Percentiles rank a stretch among this genome's conserved stretches.
Evolutionary conservation across 331 rosid species (phyloP).

Genomic region (Pyrus hybrid): DNA sequence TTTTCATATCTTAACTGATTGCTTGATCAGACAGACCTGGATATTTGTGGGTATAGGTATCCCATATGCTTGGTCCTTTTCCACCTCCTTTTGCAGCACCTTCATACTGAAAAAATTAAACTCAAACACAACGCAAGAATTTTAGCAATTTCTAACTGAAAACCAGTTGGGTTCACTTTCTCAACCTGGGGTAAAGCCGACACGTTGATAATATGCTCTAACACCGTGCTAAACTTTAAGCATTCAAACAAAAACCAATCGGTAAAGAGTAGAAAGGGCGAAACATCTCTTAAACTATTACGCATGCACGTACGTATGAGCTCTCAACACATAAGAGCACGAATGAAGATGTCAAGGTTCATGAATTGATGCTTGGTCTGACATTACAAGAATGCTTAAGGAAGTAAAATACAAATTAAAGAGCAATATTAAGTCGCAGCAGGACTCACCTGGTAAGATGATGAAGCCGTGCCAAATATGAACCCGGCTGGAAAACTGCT

Average conservation of each 20-base stretch:
- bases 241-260: no score
- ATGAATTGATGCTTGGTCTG: not conserved
- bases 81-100: not conserved
- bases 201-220: no score
- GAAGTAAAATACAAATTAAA: not conserved
- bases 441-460: slow-evolving; percentile 14
- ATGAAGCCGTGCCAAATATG: slow-evolving; percentile 24
- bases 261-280: no score
- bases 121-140: no score
- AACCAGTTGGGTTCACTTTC: no score
- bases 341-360: not conserved
- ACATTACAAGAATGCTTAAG: not conserved
- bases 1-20: not conserved
- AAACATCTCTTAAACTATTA: no score
- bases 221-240: no score
- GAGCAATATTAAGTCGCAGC: not conserved
- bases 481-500: slow-evolving; percentile 19
- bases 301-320: no score
- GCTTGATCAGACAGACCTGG: not conserved
- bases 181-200: no score
- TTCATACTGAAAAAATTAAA: not conserved
- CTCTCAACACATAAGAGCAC: not conserved
- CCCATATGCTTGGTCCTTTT: not conserved
- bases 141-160: no score
- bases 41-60: not conserved